Evolutionary conservation across 495 filamentous ascomycete species (phyloP), one percentile per base, ranked within the genome.

Genomic region (Letharia columbiana): DNA sequence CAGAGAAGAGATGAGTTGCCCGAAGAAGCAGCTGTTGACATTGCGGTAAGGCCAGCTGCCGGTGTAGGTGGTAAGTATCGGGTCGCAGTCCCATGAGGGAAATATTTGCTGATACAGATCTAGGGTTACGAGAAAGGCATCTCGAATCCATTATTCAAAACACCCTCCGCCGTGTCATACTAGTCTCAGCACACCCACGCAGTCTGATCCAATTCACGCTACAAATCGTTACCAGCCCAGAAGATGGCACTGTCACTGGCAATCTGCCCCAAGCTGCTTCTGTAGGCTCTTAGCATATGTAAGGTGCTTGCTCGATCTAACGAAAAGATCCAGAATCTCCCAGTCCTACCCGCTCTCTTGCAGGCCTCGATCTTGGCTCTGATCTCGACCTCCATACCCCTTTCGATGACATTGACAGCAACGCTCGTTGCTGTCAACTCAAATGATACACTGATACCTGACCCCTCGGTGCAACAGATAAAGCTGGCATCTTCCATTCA

Each of bases 21-120:
- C 20, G 90, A 95, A 76, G 91, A 96, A 77, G 90, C 94, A 35
- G 86, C 86, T 61, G 79, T 98, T 63, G 94, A 98, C 74, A 89
- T 98, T 41, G 87, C 91, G 73, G 85, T 98, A 69, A 87, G 93
- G 73, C 92, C 92, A 42, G 87, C 88, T 50, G 83, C 82, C 67
- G 91, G 92, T 60, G 88, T 95, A 65, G 92, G 90, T 79, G 87
- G 94, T 88, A 77, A 76, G 78, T 71, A 18, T 57, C 76, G 69
- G 70, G 75, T 61, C 75, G 77, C 67, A 69, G 68, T 9, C 71
- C 77, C 23, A 50, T 79, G 39, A 73, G 73, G 28, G 70, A 59
- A 44, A 66, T 76, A 61, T 67, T 78, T 61, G 67, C 69, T 41
- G 70, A 73, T 71, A 69, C 77, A 70, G 75, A 66, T 72, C 75